Conservation (phyloP, 768 basidiomycete genomes). For the Collybia sp. region DNA sequence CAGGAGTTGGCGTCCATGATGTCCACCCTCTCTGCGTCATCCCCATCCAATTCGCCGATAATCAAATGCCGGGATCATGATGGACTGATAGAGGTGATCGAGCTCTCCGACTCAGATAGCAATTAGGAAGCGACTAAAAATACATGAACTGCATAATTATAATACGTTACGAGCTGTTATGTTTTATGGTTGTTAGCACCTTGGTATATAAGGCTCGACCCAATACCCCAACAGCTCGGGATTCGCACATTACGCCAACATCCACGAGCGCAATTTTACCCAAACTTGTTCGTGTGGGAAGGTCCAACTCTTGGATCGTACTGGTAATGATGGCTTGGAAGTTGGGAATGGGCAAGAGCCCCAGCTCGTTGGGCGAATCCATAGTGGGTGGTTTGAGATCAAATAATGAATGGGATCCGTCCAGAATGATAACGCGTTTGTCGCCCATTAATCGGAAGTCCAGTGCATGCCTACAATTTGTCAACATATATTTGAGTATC, state of each 20-base stretch:
- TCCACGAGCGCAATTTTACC: conserved; percentile 53
- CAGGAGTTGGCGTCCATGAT: conserved; percentile 4
- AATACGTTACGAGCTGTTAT: neutral
- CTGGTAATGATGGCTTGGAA: conserved; percentile 47
- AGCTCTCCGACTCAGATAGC: too few species aligned
- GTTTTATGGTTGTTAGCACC: conserved; percentile 19
- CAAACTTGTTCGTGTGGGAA: conserved; percentile 20
- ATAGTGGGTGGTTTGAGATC: conserved; percentile 11
- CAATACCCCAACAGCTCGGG: conserved; percentile 38
- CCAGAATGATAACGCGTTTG: conserved; percentile 66
- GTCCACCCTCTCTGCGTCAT: conserved; percentile 12
- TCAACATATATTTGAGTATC: conserved; percentile 1
- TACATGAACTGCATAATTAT: conserved; percentile 3
- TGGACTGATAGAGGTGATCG: too few species aligned
- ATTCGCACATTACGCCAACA: conserved; percentile 60
- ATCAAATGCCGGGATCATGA: neutral
- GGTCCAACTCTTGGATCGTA: conserved; percentile 38
- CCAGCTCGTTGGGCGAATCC: conserved; percentile 18
- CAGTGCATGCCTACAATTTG: conserved; percentile 56
- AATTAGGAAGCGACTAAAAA: too few species aligned
- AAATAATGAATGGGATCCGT: conserved; percentile 64
- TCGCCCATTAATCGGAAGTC: conserved; percentile 74
- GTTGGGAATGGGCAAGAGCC: conserved; percentile 57
- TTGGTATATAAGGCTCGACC: conserved; percentile 46
- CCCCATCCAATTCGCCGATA: conserved; percentile 3